Conservation (phyloP, 768 basidiomycete species). For the Cystobasidium tubakii region DNA sequence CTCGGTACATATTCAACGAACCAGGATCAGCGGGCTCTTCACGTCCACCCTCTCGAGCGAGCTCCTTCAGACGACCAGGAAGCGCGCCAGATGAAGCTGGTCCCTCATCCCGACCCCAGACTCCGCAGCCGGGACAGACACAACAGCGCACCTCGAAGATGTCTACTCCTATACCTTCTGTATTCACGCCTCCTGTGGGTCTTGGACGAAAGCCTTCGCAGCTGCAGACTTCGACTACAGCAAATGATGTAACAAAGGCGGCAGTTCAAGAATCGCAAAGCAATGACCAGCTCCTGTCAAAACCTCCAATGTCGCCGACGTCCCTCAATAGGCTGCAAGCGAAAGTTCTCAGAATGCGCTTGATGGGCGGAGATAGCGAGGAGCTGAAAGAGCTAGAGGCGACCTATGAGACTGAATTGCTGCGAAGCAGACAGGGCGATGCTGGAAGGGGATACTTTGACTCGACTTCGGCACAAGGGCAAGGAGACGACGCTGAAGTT, state of each 20-base stretch:
- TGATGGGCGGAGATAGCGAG: constrained; percentile 74
- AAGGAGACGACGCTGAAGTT: constrained; percentile 55
- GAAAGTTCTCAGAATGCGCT: constrained; percentile 79
- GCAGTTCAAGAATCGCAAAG: constrained; percentile 39
- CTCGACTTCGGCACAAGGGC: constrained; percentile 9
- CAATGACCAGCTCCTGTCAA: constrained; percentile 43
- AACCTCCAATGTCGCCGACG: constrained; percentile 48
- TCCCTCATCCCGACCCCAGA: background rate
- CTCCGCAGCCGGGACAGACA: background rate
- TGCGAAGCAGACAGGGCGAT: constrained; percentile 29
- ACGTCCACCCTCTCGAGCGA: constrained; percentile 57
- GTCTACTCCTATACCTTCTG: constrained; percentile 77
- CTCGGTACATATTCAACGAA: constrained; percentile 50
- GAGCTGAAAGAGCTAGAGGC: constrained; percentile 58
- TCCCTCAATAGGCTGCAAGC: constrained; percentile 89
- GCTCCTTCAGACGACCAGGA: constrained; percentile 79
- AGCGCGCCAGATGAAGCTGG: constrained; percentile 37
- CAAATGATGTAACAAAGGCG: background rate
- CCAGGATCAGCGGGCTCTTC: constrained; percentile 59
- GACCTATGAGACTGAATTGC: constrained; percentile 71
- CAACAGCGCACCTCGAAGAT: constrained; percentile 41
- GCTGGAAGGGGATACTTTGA: constrained; percentile 13
- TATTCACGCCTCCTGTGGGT: constrained; percentile 65
- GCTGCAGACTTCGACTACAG: background rate
- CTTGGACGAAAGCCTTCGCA: constrained; percentile 27